Percentiles rank a stretch among this genome's conserved stretches.
Evolutionary conservation across 306 rosid genomes (phyloP).

Genomic region (Aeschynomene evenia): DNA sequence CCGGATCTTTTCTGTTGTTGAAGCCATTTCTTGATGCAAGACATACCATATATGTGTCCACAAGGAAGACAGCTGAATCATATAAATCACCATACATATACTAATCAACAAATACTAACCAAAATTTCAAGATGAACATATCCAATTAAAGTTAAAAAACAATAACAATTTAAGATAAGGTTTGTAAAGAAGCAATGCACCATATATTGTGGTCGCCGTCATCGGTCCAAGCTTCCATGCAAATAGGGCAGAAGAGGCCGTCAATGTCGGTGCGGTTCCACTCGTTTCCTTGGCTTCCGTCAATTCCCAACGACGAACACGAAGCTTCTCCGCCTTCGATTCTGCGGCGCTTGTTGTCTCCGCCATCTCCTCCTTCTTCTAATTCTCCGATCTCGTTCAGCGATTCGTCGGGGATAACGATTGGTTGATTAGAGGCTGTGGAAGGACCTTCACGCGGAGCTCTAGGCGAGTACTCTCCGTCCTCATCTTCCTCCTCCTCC

Average conservation of each 20-base stretch:
- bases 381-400: slow-evolving; percentile 20
- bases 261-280: slow-evolving; percentile 52
- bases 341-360: slow-evolving; percentile 69
- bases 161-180: neutral
- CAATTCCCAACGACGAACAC: slow-evolving; percentile 27
- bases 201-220: slow-evolving; percentile 71
- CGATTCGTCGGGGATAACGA: neutral
- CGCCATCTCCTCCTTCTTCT: slow-evolving; percentile 20
- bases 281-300: slow-evolving; percentile 52
- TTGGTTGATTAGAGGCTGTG: slow-evolving; percentile 20
- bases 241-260: slow-evolving; percentile 78
- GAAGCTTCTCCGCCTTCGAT: slow-evolving; percentile 49
- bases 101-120: neutral
- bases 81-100: neutral
- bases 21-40: slow-evolving; percentile 80
- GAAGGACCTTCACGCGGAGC: slow-evolving; percentile 27
- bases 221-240: slow-evolving; percentile 76
- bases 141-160: neutral
- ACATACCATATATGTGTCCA: slow-evolving; percentile 86
- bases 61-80: slow-evolving; percentile 86
- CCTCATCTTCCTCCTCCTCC: neutral
- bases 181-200: slow-evolving; percentile 31
- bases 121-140: neutral
- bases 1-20: slow-evolving; percentile 50
- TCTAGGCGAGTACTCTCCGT: slow-evolving; percentile 30